Base-by-base conservation (phyloP, 2,329 filamentous ascomycete species). In the Colletotrichum scovillei region DNA sequence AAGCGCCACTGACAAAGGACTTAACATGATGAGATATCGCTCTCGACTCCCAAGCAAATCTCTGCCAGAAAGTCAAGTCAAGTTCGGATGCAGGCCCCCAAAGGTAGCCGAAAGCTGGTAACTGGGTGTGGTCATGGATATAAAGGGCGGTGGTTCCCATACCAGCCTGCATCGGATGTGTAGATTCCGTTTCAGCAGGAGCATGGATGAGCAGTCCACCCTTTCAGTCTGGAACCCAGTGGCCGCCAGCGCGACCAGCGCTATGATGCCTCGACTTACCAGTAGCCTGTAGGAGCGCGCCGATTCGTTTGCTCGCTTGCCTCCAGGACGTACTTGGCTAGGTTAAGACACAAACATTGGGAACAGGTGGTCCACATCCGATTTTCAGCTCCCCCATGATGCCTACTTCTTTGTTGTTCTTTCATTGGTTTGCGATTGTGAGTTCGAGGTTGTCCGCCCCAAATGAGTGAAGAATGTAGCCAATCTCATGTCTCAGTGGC, bases 181-280 rank as follows among this genome's bases (percentile, higher is more conserved):
- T 38, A 32, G 38, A 30, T 49, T 52, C 35, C n/a, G 64, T 69
- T 69, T 69, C 69, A 68, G 28, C 16, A 35, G 52, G 35, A 38
- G 42, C 68, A 60, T 62, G 63, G 63, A 56, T 35, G 16, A 30
- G 22, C 19, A 22, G 24, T 35, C 38, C 59, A 30, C 8, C 19
- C 8, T 7, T 28, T 32, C 55, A 32, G 16, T 46, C 58, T n/a
- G 16, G 24, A 24, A 32, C 66, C 65, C 46, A 55, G 24, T 32
- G 14, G 28, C 55, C 7, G 28, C 11, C 55, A 35, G 38, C 35
- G 42, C 11, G 8, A 2, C 35, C 32, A 3, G 28, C 32, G 42
- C 30, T 57, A 28, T 53, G 67, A 60, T 67, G 63, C 60, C 67
- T 60, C 32, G 52, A 66, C 22, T 28, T 52, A 22, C 16, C 22